Evolutionary conservation across 306 rosid species (phyloP), one percentile per base, ranked within the genome.

Genomic region (Geum urbanum): DNA sequence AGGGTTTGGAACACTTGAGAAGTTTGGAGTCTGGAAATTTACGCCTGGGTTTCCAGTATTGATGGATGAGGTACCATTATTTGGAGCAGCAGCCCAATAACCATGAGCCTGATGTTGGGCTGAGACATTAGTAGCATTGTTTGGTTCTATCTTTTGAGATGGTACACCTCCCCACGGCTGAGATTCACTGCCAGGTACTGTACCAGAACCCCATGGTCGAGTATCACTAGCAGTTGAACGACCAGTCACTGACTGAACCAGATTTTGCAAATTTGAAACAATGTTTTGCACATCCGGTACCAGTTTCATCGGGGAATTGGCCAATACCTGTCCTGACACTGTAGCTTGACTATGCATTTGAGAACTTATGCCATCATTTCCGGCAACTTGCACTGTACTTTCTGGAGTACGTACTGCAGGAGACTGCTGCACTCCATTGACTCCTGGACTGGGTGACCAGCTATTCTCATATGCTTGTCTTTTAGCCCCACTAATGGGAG

Each of bases 211-310:
- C 65, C 65, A 59, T 15, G 65, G 20, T 37, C 12, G 65, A 59
- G 19, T 59, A 59, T 59, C 65, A 57, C 18, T 57, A 22, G 59
- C 35, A 27, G 65, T 35, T 14, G 65, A 2, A 15, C 65, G 46
- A 59, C 6, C 37, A 59, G 22, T 59, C 46, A 59, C 65, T 2
- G 65, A 59, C 45, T 59, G 65, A 59, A 59, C 81, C 76, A 84
- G 77, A 72, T 75, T 84, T 66, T 84, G 98, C 73, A 90, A 72
- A 79, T 83, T 86, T 66, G 91, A 80, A 69, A 82, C 88, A 39
- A 80, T 72, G 66, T 78, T 78, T 77, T 87, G 81, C 59, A 83
- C 71, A 70, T 89, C 88, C 64, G 81, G 69, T 39, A 79, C 82
- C 16, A 84, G 75, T 60, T 76, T 77, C 56, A 72, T 47, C 7